These are phyloP conservation scores for Penicillium glabrum DNA, from an alignment of 2,329 filamentous ascomycete genomes.

Conservation along the genomic window DNA sequence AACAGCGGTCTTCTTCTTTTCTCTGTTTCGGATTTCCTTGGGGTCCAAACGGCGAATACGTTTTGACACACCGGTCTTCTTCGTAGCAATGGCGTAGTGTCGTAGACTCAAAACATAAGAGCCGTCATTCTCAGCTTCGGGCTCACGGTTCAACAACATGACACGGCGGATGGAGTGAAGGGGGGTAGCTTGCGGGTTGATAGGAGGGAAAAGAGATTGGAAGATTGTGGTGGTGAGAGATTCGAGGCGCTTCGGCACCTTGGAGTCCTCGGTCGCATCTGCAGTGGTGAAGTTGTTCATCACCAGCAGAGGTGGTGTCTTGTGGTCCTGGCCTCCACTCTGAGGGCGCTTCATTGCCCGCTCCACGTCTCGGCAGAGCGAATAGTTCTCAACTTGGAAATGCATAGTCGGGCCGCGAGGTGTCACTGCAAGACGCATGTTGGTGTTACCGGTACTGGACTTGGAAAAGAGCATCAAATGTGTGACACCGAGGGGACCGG, in stretches of 20 bases:
- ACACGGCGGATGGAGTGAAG: constrained; percentile 91
- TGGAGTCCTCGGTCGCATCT: constrained; percentile 53
- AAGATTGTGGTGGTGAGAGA: constrained; percentile 90
- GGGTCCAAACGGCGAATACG: constrained; percentile 80
- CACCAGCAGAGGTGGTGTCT: constrained; percentile 83
- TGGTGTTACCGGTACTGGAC: constrained; percentile 86
- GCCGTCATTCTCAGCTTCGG: constrained; percentile 45
- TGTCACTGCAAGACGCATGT: constrained; percentile 81
- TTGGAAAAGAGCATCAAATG: constrained; percentile 92
- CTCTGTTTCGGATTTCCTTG: constrained; percentile 73
- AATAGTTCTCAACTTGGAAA: constrained; percentile 94
- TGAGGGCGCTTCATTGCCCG: constrained; percentile 79
- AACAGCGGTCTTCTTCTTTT: constrained; percentile 65
- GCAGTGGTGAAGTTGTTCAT: constrained; percentile 95
- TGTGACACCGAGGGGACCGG: constrained; percentile 86
- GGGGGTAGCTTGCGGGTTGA: constrained; percentile 86
- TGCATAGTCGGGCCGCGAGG: constrained; percentile 90
- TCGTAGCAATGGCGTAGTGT: constrained; percentile 94
- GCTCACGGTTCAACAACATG: constrained; percentile 82
- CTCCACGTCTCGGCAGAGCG: constrained; percentile 85
- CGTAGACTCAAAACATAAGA: constrained; percentile 82
- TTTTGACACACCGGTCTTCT: constrained; percentile 79
- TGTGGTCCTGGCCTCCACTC: constrained; percentile 80
- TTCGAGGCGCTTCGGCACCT: constrained; percentile 92
- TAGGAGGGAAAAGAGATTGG: constrained; percentile 92